Evolutionary conservation across 164 flowering plant species (phyloP).

Genomic region (Buxus sempervirens): DNA sequence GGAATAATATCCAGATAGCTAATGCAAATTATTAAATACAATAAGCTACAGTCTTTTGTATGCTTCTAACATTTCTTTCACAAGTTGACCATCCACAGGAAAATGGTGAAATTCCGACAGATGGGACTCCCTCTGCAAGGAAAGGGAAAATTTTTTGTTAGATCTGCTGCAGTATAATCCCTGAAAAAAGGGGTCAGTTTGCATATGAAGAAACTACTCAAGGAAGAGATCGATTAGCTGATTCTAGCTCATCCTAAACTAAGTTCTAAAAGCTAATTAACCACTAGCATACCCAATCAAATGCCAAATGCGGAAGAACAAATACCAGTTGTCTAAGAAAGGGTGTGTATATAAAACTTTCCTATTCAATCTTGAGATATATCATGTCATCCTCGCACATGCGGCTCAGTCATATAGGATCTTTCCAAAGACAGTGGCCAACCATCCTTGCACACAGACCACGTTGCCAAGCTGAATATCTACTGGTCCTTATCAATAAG

Average conservation of each 20-base stretch:
- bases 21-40: background rate
- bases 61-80: slow-evolving; percentile 66
- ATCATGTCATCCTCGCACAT: no score
- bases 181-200: background rate
- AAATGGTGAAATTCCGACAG: slow-evolving; percentile 93
- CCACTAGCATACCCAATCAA: background rate
- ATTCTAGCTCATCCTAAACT: background rate
- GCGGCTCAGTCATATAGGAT: no score
- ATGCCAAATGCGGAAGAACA: background rate
- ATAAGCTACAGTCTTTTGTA: slow-evolving; percentile 14
- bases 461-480: background rate
- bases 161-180: background rate
- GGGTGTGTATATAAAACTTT: background rate
- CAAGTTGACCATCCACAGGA: slow-evolving; percentile 95
- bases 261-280: background rate
- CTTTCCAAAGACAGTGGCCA: no score
- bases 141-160: slow-evolving; percentile 14
- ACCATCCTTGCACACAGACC: background rate
- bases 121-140: slow-evolving; percentile 89
- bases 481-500: background rate
- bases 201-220: no score
- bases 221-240: no score
- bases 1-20: background rate
- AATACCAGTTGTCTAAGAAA: no score
- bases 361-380: background rate